Evolutionary conservation across 176 grass and related monocot species (phyloP), one percentile per base, ranked within the genome.

Genomic region (Avena insularis): DNA sequence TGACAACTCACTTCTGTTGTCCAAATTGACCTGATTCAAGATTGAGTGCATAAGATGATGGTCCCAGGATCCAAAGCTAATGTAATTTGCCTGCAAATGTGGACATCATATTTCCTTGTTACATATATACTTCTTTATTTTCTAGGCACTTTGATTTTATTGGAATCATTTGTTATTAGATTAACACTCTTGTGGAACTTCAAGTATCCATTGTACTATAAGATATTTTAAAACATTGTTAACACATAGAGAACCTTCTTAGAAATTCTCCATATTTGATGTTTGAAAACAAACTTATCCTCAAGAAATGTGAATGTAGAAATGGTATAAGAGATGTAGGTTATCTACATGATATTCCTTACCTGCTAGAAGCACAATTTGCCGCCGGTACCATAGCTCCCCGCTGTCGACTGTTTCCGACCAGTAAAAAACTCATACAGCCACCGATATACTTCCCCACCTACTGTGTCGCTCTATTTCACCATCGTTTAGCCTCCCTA

Each of bases 221-320:
- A 55, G 46, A 85, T 82, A 71, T 51, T 85, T 51, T 68, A 75
- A 78, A n/a, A 66, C 48, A 73, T 80, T 4, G 85, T 80, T 87
- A 91, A 91, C 82, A 7, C 61, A 77, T 91, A 88, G 86, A 85
- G 77, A 88, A 91, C 88, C 16, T 91, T 85, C 77, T 85, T 82
- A 91, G 31, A 91, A 85, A 88, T 85, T 85, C 90, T 81, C 82
- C 77, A 47, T 61, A 81, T 71, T 91, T 91, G 86, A 88, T 81
- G 15, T 68, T 84, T 58, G 68, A 84, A 65, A 85, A 43, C 29
- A 82, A 84, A 69, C 25, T 27, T 6, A 33, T 53, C 15, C 36
- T 76, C 57, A 16, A 38, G 9, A 20, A 58, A 48, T 16, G 61
- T 7, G 17, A 87, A 56, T 19, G 21, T 79, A 40, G 17, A 84